Base-by-base conservation (phyloP, 2,329 filamentous ascomycete species). In the Delphinella strobiligena region DNA sequence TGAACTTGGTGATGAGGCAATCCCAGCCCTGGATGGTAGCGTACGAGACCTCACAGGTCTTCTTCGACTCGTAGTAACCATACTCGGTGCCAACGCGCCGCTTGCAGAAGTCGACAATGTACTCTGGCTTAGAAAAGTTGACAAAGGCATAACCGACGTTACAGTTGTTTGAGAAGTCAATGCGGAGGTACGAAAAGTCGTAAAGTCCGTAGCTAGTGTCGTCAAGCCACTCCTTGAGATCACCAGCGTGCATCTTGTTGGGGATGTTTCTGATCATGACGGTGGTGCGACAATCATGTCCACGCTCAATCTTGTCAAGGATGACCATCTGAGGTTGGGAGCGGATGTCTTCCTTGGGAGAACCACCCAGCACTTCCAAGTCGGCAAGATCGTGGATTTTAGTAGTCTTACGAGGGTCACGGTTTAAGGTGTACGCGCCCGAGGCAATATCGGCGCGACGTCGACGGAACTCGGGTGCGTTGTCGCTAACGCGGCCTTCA, bases 141-240 rank as follows among this genome's bases (percentile, higher is more conserved):
- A 98, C 86, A 61, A 96, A 98, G 0, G 87, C 89, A 60, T 96
- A 96, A 34, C 91, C 91, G 43, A 96, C 89, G 56, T 87, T 93
- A 46, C 47, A 54, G 38, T 43, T 56, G 29, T 61, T 60, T 39
- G 58, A 48, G 46, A 60, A 69, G 47, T 76, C 74, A 51, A 96
- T 96, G 30, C 91, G 80, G 38, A 96, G 65, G 58, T 98, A 98
- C 69, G 93, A 78, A 60, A 96, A 96, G 55, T 96, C 88, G 57
- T 93, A 96, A 46, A 81, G 80, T 19, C 86, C 87, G 61, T 72
- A 76, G 57, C 79, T 85, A 12, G 78, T 82, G 46, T 80, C 70
- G 53, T 95, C 84, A 11, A 96, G 69, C 41, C 93, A 79, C 1
- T 68, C 62, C 66, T 93, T 93, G 12, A 95, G 64, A 12, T 57